Conservation (phyloP, 2,329 filamentous ascomycete species). For the Verticillium nonalfalfae region DNA sequence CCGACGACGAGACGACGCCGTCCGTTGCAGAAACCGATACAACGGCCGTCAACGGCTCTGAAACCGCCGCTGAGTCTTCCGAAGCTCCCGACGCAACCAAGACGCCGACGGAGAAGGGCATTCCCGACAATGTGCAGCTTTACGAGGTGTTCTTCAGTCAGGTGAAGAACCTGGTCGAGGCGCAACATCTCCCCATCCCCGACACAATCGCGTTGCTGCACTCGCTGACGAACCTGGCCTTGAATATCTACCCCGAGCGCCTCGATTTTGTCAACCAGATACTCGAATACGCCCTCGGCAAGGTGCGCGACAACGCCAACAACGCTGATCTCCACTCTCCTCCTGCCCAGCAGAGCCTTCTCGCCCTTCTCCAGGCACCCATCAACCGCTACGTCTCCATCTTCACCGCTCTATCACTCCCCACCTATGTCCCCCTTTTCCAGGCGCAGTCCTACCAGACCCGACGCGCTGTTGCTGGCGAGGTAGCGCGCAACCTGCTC, state of each 20-base stretch:
- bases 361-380: conserved; percentile 85
- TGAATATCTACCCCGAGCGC: conserved; percentile 91
- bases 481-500: conserved; percentile 77
- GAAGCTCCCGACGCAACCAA: conserved; percentile 9
- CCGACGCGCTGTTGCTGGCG: conserved; percentile 81
- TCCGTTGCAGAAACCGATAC: conserved; percentile 40
- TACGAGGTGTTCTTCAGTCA: conserved; percentile 98
- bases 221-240: conserved; percentile 86
- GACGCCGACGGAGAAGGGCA: conserved; percentile 37
- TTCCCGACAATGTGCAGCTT: conserved; percentile 74
- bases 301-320: conserved; percentile 84
- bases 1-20: conserved; percentile 24
- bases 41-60: conserved; percentile 40
- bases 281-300: conserved; percentile 77
- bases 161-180: conserved; percentile 87
- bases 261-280: conserved; percentile 96
- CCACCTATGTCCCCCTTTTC: conserved; percentile 84
- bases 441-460: conserved; percentile 92
- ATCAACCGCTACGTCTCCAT: conserved; percentile 86
- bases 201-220: conserved; percentile 91
- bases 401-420: conserved; percentile 91
- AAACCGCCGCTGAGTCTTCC: conserved; percentile 15
- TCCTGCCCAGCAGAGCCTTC: conserved; percentile 79
- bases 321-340: conserved; percentile 92
- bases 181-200: conserved; percentile 84